These are phyloP conservation scores for Rhodotorula sphaerocarpa DNA, from an alignment of 768 basidiomycete genomes.

Conservation along the genomic window DNA sequence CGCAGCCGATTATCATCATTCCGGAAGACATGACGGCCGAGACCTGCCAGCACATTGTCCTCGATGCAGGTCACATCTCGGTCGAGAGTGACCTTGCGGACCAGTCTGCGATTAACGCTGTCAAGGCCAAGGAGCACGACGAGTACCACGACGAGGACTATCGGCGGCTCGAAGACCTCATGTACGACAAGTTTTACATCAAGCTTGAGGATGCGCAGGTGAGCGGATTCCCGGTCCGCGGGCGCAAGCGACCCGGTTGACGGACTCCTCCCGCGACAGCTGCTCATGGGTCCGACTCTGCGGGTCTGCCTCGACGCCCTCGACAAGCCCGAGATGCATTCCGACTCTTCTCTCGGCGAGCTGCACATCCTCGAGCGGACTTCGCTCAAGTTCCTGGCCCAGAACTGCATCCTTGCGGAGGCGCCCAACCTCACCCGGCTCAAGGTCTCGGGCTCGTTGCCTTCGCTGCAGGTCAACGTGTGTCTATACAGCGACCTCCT, in stretches of 20 bases:
- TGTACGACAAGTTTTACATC: conserved; percentile 86
- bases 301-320: conserved; percentile 74
- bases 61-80: conserved; percentile 94
- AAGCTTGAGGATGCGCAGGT: conserved; percentile 86
- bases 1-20: conserved; percentile 77
- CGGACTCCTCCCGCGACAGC: conserved; percentile 48
- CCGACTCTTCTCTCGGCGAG: conserved; percentile 40
- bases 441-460: conserved; percentile 81
- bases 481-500: conserved; percentile 11
- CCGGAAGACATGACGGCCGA: conserved; percentile 79
- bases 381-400: conserved; percentile 76
- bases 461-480: conserved; percentile 70
- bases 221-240: conserved; percentile 18
- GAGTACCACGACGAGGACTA: conserved; percentile 83
- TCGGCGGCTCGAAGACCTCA: conserved; percentile 70
- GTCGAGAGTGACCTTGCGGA: conserved; percentile 75
- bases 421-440: conserved; percentile 73
- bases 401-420: conserved; percentile 84
- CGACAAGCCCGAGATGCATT: conserved; percentile 42
- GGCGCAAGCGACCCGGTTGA: background rate
- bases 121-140: conserved; percentile 73
- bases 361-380: conserved; percentile 87
- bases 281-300: conserved; percentile 77
- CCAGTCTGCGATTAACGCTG: conserved; percentile 65
- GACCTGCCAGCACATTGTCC: conserved; percentile 72